Evolutionary conservation across 2,329 filamentous ascomycete species (phyloP).

Genomic region (Alternaria gaisen): DNA sequence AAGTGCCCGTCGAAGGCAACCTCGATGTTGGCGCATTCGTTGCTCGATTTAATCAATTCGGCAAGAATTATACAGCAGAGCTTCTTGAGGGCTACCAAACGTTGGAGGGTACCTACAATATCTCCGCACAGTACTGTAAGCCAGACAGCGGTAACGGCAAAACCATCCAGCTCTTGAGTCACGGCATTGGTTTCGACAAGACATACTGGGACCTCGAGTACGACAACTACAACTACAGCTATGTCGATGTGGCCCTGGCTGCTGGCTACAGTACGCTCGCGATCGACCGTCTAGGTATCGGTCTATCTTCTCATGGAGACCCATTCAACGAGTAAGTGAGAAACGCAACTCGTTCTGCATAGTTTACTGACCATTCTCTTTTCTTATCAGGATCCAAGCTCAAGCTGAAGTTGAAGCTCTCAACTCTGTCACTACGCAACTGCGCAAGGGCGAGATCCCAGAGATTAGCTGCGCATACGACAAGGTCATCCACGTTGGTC

Average conservation of each 20-base stretch:
- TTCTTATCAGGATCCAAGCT: slow-evolving; percentile 59
- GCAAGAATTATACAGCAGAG: slow-evolving; percentile 57
- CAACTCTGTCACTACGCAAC: slow-evolving; percentile 60
- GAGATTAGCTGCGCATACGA: slow-evolving; percentile 51
- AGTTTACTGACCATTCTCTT: background rate
- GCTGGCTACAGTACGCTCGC: slow-evolving; percentile 67
- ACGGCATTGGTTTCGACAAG: slow-evolving; percentile 65
- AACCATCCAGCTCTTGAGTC: slow-evolving; percentile 60
- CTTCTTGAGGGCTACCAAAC: slow-evolving; percentile 61
- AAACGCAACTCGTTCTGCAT: too few species aligned
- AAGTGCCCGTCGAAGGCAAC: slow-evolving; percentile 59
- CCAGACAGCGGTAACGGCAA: slow-evolving; percentile 55
- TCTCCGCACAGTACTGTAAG: slow-evolving; percentile 69
- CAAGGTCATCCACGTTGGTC: slow-evolving; percentile 67
- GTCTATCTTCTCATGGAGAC: slow-evolving; percentile 66
- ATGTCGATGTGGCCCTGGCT: slow-evolving; percentile 64
- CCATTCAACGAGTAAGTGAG: slow-evolving; percentile 60
- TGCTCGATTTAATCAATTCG: slow-evolving; percentile 25
- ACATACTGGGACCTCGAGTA: slow-evolving; percentile 69
- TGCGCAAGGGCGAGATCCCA: slow-evolving; percentile 58
- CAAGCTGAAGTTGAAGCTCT: slow-evolving; percentile 67
- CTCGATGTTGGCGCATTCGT: slow-evolving; percentile 67
- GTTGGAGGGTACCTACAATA: slow-evolving; percentile 63
- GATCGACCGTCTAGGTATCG: slow-evolving; percentile 71
- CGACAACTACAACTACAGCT: slow-evolving; percentile 69